These are phyloP conservation scores for Friedmanniomyces endolithicus DNA, from an alignment of 495 filamentous ascomycete species.

Conservation along the genomic window DNA sequence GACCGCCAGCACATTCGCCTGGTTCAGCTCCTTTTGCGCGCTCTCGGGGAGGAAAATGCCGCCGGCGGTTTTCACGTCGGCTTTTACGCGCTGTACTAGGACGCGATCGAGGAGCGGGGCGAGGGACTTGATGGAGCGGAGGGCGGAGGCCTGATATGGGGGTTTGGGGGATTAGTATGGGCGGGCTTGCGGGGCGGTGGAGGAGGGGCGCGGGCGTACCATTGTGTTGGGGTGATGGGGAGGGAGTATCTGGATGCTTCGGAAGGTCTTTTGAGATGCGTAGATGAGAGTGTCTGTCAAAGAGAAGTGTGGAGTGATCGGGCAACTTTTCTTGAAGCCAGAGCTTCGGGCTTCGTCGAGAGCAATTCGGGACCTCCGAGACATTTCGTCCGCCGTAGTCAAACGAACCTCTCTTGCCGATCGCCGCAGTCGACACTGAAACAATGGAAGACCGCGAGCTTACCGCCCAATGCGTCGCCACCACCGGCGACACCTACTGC, in stretches of 20 bases:
- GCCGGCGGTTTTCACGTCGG: slow-evolving; percentile 86
- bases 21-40: slow-evolving; percentile 94
- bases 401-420: background rate
- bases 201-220: slow-evolving; percentile 8
- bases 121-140: slow-evolving; percentile 93
- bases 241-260: background rate
- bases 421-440: background rate
- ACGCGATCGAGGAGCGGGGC: slow-evolving; percentile 96
- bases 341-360: background rate
- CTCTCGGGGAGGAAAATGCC: slow-evolving; percentile 97
- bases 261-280: background rate
- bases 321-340: background rate
- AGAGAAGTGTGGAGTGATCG: background rate
- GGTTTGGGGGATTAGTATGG: background rate
- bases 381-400: background rate
- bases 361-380: background rate
- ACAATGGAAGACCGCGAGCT: background rate
- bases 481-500: background rate
- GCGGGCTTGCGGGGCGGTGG: background rate
- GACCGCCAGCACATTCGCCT: slow-evolving; percentile 89
- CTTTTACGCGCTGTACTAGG: slow-evolving; percentile 94
- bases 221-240: slow-evolving; percentile 9
- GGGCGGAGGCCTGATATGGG: slow-evolving; percentile 35
- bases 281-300: background rate
- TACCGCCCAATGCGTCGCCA: background rate